Percentiles rank a stretch among this genome's conserved stretches.
phyloP scores from a whole-genome alignment of 2,329 filamentous ascomycete species.

The Hymenoscyphus fraxineus region DNA sequence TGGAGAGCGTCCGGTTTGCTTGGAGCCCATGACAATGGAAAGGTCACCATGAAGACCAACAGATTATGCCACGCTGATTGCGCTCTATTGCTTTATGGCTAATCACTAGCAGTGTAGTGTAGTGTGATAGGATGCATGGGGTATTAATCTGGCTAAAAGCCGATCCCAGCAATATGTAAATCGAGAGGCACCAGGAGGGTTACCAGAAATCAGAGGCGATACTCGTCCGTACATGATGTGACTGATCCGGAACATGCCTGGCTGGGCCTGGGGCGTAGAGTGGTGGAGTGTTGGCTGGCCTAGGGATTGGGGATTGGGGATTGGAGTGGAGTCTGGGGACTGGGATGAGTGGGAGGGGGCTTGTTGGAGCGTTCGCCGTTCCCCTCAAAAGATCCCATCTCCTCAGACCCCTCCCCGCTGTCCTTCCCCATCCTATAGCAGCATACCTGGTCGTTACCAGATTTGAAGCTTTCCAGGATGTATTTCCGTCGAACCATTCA shows the following conservation, averaged over 20 bases:
- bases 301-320: not conserved
- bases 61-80: slow-evolving; percentile 13
- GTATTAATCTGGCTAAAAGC: slow-evolving; percentile 30
- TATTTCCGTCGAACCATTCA: slow-evolving; percentile 17
- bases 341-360: not conserved
- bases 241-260: slow-evolving; percentile 21
- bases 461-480: slow-evolving; percentile 13
- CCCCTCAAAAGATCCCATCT: slow-evolving; percentile 11
- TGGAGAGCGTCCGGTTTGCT: slow-evolving; percentile 22
- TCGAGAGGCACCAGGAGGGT: slow-evolving; percentile 14
- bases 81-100: slow-evolving; percentile 17
- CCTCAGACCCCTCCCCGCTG: not conserved
- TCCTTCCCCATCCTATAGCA: slow-evolving; percentile 8
- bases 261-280: slow-evolving; percentile 5
- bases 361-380: slow-evolving; percentile 9
- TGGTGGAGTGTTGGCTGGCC: too few species aligned
- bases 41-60: slow-evolving; percentile 18
- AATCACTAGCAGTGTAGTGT: slow-evolving; percentile 13
- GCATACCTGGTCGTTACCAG: slow-evolving; percentile 13
- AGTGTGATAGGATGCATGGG: slow-evolving; percentile 28
- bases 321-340: too few species aligned
- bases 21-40: slow-evolving; percentile 26
- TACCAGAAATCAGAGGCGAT: slow-evolving; percentile 20
- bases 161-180: slow-evolving; percentile 19
- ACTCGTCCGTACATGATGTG: slow-evolving; percentile 21